Percentiles rank a stretch among this genome's conserved stretches.
Conservation (phyloP, 345 rosid species). For the Theobroma cacao region DNA sequence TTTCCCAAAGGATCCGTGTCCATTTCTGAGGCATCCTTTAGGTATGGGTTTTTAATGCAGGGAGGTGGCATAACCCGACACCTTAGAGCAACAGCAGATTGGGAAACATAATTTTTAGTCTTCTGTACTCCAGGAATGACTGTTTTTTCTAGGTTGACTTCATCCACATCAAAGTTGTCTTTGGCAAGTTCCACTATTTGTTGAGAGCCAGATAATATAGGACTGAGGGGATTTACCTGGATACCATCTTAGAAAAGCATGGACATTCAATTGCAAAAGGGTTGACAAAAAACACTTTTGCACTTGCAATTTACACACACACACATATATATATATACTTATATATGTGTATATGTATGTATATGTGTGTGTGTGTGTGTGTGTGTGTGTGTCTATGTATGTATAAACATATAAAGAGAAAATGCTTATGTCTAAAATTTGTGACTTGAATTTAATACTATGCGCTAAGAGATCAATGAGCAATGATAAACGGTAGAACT, state of each 20-base stretch:
- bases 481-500: background rate
- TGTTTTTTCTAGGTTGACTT: conserved; percentile 36
- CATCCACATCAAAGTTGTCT: conserved; percentile 43
- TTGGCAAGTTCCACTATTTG: conserved; percentile 42
- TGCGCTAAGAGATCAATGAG: background rate
- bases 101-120: conserved; percentile 61
- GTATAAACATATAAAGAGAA: background rate
- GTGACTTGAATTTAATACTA: background rate
- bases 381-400: no score
- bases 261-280: conserved; percentile 11
- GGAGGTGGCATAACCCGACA: conserved; percentile 95
- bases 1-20: conserved; percentile 64
- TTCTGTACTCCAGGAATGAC: conserved; percentile 31
- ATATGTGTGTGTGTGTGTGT: no score
- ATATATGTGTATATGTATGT: no score
- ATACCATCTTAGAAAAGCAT: conserved; percentile 36
- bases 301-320: background rate
- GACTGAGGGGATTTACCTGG: conserved; percentile 38
- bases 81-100: conserved; percentile 81
- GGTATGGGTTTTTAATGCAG: conserved; percentile 89
- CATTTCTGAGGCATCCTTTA: conserved; percentile 45
- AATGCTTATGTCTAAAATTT: background rate
- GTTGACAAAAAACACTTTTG: background rate
- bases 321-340: background rate
- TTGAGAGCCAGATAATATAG: conserved; percentile 40